phyloP scores from a whole-genome alignment of 768 basidiomycete genomes.

The Phaffia tasmanica region DNA sequence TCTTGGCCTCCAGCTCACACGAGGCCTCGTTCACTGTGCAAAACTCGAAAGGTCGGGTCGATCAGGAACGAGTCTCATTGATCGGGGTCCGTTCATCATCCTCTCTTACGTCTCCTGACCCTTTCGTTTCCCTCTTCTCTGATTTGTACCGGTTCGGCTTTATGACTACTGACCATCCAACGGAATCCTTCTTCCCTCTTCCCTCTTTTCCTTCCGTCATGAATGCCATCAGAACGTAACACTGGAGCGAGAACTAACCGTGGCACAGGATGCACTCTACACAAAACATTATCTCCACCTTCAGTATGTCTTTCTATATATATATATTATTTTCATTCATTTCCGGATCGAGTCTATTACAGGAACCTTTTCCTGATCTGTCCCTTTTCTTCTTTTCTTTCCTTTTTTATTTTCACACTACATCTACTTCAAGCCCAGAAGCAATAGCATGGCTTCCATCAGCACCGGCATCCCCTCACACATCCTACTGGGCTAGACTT shows the following conservation, averaged over 20 bases:
- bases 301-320: conserved; percentile 10
- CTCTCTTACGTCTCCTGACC: too few species aligned
- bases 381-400: neutral
- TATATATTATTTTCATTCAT: too few species aligned
- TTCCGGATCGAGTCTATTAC: too few species aligned
- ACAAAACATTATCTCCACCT: conserved; percentile 4
- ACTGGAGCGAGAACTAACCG: conserved; percentile 11
- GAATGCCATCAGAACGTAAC: conserved; percentile 2
- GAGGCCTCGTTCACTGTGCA: conserved; percentile 7
- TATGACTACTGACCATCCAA: neutral
- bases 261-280: conserved; percentile 5
- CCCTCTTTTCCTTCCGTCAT: neutral
- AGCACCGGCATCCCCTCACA: conserved; percentile 1
- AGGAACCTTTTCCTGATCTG: neutral
- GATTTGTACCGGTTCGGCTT: neutral
- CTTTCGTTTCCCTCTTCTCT: neutral
- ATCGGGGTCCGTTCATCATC: conserved; percentile 14
- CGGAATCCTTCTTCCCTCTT: neutral
- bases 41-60: conserved; percentile 10
- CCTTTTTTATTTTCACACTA: too few species aligned
- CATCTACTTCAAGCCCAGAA: conserved; percentile 2
- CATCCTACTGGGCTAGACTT: conserved; percentile 11
- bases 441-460: conserved; percentile 9
- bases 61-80: conserved; percentile 12
- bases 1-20: neutral